Base-by-base conservation (phyloP, 148 eudicot genomes). In the Bassia scoparia region DNA sequence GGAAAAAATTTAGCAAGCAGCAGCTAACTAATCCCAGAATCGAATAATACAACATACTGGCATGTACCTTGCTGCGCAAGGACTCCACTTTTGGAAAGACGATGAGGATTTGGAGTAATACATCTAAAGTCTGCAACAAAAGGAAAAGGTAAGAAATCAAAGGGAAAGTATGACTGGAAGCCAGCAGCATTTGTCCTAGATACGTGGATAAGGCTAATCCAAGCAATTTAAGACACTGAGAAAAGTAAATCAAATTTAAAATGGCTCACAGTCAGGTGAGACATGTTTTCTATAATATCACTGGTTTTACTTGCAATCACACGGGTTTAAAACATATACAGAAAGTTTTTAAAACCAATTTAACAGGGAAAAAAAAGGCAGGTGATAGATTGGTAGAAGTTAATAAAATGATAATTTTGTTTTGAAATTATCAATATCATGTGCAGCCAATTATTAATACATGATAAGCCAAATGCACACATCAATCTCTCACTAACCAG, bases 1-100 rank as follows among this genome's bases (percentile, higher is more conserved):
- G 54, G 60, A 20, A 18, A 74, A 66, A 61, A 73, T 74, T 67
- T 78, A 76, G 43, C 4, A 73, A 67, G 12, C 37, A 80, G 52
- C 24, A 31, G 23, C 38, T 53, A n/a, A 46, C 9, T 13, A 35
- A 54, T 67, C 38, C 53, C 71, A 18, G 27, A 38, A 71, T 61
- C 13, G 54, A 53, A 20, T 66, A 34, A 44, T 46, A 21, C 16
- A 24, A 18, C 8, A 49, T 88, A 44, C 12, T 21, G 31, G 18
- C 14, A 50, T 87, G 69, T 84, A 95, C 99, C 97, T 91, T 95
- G 55, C 78, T 85, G 29, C 99, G 90, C 84, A 95, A 74, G 63
- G 86, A 80, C 77, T 90, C 97, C 75, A 86, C 83, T 84, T 90
- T 90, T 15, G 99, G 97, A 78, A 83, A 95, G 2, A 86, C 84